Conservation (phyloP, 768 basidiomycete genomes). For the Trichaptum fuscoviolaceum region DNA sequence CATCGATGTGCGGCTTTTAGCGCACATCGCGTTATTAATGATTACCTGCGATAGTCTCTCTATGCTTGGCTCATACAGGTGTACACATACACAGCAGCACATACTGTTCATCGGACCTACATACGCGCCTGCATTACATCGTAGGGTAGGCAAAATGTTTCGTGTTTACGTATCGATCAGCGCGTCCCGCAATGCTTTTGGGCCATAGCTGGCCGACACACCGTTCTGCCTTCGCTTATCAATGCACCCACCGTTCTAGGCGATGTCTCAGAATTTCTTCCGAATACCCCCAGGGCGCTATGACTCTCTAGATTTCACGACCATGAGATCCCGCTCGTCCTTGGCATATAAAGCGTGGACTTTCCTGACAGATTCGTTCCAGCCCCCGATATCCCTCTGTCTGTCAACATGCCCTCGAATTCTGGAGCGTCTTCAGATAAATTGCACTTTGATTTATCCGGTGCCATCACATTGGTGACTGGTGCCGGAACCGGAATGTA, state of each 20-base stretch:
- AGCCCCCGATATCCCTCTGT: too few species aligned
- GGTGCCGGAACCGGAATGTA: slow-evolving; percentile 45
- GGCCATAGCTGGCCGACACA: not conserved
- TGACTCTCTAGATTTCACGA: not conserved
- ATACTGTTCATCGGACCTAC: not conserved
- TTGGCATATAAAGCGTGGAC: not conserved
- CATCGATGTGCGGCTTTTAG: too few species aligned
- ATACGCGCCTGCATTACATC: not conserved
- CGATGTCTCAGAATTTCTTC: not conserved
- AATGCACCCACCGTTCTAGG: not conserved
- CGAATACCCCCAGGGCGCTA: not conserved
- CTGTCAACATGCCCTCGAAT: not conserved
- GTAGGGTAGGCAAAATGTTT: not conserved
- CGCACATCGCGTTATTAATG: too few species aligned
- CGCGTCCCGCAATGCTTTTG: not conserved
- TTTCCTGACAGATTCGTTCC: not conserved
- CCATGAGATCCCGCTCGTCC: not conserved
- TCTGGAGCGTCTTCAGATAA: not conserved
- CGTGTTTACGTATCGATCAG: not conserved
- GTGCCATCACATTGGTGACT: slow-evolving; percentile 46
- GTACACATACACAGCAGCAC: not conserved
- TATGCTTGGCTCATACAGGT: too few species aligned
- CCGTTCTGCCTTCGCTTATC: not conserved
- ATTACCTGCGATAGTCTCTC: too few species aligned
- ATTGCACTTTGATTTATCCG: slow-evolving; percentile 38